Percentiles rank a stretch among this genome's conserved stretches.
Evolutionary conservation across 306 rosid genomes (phyloP).

Genomic region (Pyrus communis): DNA sequence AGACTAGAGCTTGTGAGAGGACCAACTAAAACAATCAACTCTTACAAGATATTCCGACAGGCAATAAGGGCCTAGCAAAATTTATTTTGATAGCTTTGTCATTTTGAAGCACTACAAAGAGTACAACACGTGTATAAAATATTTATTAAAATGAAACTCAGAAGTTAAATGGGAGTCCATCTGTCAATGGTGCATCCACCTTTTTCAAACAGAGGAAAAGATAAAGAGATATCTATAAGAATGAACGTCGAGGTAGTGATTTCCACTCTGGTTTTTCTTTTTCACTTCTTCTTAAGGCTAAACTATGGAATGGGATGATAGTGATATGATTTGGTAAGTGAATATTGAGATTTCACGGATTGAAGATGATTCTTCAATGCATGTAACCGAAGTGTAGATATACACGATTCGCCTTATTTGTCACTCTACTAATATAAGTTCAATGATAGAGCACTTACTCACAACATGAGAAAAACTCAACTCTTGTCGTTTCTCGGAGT

Average conservation of each 20-base stretch:
- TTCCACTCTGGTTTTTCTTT: too few species aligned
- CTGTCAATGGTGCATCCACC: background rate
- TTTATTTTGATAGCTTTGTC: background rate
- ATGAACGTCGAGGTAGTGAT: background rate
- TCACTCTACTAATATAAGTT: background rate
- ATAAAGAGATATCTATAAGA: background rate
- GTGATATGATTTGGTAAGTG: background rate
- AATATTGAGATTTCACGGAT: background rate
- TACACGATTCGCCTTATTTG: background rate
- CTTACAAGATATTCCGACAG: background rate
- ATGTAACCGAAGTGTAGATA: background rate
- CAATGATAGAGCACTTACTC: background rate
- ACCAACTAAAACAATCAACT: constrained; percentile 16
- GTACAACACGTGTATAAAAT: background rate
- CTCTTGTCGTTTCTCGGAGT: background rate
- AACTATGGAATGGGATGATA: background rate
- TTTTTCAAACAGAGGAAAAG: too few species aligned
- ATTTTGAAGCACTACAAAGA: background rate
- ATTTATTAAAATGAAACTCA: background rate
- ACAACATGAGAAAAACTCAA: background rate
- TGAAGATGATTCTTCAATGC: background rate
- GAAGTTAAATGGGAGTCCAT: background rate
- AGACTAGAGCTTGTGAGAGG: constrained; percentile 6
- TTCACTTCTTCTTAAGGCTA: too few species aligned
- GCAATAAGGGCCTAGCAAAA: background rate